These are phyloP conservation scores for Cystobasidium tubakii DNA, from an alignment of 768 basidiomycete species.

Conservation along the genomic window DNA sequence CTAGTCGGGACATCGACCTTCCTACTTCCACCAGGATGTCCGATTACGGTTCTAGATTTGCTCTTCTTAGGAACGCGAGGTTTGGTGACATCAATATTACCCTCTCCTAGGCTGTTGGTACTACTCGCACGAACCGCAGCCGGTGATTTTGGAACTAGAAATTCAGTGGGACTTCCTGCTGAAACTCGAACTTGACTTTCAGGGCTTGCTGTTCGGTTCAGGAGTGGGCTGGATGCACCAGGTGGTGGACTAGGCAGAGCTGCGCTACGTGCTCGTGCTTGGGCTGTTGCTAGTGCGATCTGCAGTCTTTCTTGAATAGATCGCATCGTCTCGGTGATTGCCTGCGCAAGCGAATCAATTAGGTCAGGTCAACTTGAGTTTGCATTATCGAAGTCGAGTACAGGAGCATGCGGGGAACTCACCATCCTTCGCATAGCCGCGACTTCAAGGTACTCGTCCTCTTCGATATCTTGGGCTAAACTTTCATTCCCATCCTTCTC, in stretches of 20 bases:
- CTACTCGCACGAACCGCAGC: neutral
- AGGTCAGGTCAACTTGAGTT: too few species aligned
- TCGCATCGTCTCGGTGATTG: constrained; percentile 10
- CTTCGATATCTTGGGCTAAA: neutral
- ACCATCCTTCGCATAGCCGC: neutral
- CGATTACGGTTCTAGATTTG: constrained; percentile 2
- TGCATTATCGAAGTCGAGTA: too few species aligned
- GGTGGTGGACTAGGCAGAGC: neutral
- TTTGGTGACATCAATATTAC: too few species aligned
- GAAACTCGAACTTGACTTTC: neutral
- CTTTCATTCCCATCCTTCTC: neutral
- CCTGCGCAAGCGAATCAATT: neutral
- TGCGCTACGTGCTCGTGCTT: constrained; percentile 6
- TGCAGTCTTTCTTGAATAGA: constrained; percentile 16
- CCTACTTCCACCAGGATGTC: neutral
- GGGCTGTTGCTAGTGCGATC: neutral
- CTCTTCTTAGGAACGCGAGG: neutral
- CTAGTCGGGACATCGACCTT: neutral
- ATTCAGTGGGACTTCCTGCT: neutral
- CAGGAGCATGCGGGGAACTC: neutral
- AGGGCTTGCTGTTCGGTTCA: neutral
- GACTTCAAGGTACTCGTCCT: constrained; percentile 4
- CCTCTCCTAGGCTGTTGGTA: neutral
- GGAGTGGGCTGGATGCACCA: neutral
- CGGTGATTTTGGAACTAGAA: neutral